Percentiles rank a stretch among this genome's conserved stretches.
Conservation (phyloP, 2,329 filamentous ascomycete species). For the Alternaria rosae region DNA sequence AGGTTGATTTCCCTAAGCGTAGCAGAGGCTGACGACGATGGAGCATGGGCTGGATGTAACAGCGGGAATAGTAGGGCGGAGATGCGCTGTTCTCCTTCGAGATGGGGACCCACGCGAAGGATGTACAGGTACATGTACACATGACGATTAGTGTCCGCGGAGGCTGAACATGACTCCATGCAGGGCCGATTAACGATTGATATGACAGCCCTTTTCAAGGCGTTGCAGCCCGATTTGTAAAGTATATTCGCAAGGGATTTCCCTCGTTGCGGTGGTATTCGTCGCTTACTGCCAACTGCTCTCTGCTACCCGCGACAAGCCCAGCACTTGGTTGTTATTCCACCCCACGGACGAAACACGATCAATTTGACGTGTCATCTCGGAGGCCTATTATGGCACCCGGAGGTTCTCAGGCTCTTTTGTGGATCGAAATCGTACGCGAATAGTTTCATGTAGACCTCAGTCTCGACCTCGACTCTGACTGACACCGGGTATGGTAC, state of each 20-base stretch:
- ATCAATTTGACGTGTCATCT: not conserved
- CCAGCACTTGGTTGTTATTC: not conserved
- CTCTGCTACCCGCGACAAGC: not conserved
- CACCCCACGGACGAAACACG: not conserved
- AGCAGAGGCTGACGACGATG: constrained; percentile 1
- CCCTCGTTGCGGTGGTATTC: not conserved
- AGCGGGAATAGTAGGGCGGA: constrained; percentile 1
- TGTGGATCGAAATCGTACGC: not conserved
- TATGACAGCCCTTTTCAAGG: constrained; percentile 1
- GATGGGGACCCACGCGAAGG: not conserved
- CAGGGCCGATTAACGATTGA: not conserved
- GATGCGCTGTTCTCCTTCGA: constrained; percentile 1
- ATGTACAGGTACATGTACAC: constrained; percentile 5
- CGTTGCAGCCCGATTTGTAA: constrained; percentile 1
- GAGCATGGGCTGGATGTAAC: not conserved
- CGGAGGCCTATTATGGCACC: not conserved
- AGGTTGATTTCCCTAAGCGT: not conserved
- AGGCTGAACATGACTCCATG: not conserved
- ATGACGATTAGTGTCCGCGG: constrained; percentile 5
- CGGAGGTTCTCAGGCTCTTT: not conserved
- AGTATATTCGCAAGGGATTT: not conserved
- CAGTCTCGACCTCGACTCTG: not conserved
- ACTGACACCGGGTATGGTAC: not conserved
- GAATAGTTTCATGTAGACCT: not conserved
- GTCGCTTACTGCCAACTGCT: not conserved